These are phyloP conservation scores for Leccinum fallax DNA, from an alignment of 1,284 basidiomycete species.

Conservation along the genomic window DNA sequence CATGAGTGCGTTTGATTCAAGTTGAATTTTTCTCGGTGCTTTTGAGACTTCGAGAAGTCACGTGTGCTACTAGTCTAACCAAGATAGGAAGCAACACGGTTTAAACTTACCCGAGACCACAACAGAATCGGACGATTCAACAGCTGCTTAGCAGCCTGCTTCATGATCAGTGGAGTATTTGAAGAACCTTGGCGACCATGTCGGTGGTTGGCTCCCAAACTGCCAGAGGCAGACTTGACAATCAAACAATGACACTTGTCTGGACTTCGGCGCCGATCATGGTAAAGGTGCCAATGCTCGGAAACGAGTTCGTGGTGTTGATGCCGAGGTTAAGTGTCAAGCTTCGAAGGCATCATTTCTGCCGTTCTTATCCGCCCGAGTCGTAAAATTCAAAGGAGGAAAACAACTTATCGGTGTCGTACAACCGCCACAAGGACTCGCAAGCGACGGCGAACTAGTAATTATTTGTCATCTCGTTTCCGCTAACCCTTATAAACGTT, in stretches of 20 bases:
- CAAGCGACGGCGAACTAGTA: neutral
- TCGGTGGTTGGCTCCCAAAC: neutral
- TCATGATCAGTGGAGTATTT: neutral
- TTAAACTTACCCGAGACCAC: too few relatives aligned
- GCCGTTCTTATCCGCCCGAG: neutral
- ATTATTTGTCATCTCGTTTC: neutral
- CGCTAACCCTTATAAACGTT: neutral
- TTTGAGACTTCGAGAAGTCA: too few relatives aligned
- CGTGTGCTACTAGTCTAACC: too few relatives aligned
- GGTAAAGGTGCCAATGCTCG: neutral
- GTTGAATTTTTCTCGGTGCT: too few relatives aligned
- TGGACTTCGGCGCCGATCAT: neutral
- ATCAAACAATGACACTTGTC: neutral
- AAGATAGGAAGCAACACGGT: too few relatives aligned
- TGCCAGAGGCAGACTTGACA: neutral
- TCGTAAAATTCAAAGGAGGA: neutral
- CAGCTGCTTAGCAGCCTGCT: neutral
- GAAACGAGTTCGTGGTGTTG: neutral
- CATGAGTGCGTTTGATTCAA: conserved; percentile 45
- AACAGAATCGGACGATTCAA: neutral
- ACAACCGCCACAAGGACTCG: neutral
- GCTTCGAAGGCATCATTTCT: neutral
- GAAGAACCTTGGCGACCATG: neutral
- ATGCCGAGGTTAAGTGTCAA: neutral
- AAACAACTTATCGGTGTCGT: neutral